A percentile compares a stretch with the other conserved stretches of the same genome.
These are phyloP conservation scores for Microdochium paspali DNA, from an alignment of 2,329 filamentous ascomycete species.

Conservation along the genomic window DNA sequence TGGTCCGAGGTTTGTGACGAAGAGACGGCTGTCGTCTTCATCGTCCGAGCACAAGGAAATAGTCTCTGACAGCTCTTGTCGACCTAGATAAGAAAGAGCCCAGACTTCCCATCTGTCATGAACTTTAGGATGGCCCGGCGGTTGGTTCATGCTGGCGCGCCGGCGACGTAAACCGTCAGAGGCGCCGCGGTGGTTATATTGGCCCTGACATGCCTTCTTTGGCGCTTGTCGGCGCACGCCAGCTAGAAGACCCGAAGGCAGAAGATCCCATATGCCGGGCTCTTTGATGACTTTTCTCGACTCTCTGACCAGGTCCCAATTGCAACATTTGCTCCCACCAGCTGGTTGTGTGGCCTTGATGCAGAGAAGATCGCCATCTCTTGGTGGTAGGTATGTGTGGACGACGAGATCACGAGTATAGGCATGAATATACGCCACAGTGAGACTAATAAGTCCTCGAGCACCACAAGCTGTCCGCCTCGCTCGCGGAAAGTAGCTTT, in stretches of 20 bases:
- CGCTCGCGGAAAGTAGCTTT: slow-evolving; percentile 45
- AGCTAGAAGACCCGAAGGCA: slow-evolving; percentile 50
- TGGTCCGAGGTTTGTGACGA: slow-evolving; percentile 58
- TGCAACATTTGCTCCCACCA: slow-evolving; percentile 32
- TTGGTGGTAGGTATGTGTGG: slow-evolving; percentile 49
- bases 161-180: slow-evolving; percentile 18
- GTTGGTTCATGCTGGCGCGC: slow-evolving; percentile 9
- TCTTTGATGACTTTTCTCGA: slow-evolving; percentile 44
- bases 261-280: slow-evolving; percentile 56
- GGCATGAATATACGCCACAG: slow-evolving; percentile 51
- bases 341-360: slow-evolving; percentile 35
- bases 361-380: slow-evolving; percentile 46
- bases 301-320: slow-evolving; percentile 42
- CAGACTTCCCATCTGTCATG: slow-evolving; percentile 43
- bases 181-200: slow-evolving; percentile 8
- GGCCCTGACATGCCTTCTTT: slow-evolving; percentile 11
- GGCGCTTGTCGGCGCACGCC: slow-evolving; percentile 45
- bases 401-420: slow-evolving; percentile 54
- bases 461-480: slow-evolving; percentile 43
- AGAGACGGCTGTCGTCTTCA: slow-evolving; percentile 41
- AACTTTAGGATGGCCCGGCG: slow-evolving; percentile 1
- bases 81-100: slow-evolving; percentile 37
- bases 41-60: slow-evolving; percentile 30
- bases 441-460: slow-evolving; percentile 51
- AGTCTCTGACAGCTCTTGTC: slow-evolving; percentile 33